These are phyloP conservation scores for Boletus rubescentipes DNA, from an alignment of 768 basidiomycete genomes.

Conservation along the genomic window DNA sequence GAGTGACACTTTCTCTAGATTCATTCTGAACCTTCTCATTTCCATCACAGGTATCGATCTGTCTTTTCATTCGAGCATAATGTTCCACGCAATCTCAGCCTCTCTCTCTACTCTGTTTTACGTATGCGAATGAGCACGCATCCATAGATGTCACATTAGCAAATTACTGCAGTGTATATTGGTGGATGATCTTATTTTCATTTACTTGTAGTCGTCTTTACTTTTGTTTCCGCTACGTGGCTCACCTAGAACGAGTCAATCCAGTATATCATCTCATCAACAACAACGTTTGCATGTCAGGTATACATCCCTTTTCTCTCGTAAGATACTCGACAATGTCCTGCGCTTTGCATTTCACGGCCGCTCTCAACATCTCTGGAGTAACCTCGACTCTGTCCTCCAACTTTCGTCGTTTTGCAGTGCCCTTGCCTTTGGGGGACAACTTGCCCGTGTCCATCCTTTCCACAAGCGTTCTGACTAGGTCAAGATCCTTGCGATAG, in stretches of 20 bases:
- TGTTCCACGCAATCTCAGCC: constrained; percentile 8
- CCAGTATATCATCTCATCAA: constrained; percentile 32
- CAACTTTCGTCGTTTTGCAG: constrained; percentile 50
- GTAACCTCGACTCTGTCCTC: constrained; percentile 59
- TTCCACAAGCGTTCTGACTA: constrained; percentile 80
- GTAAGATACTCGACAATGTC: constrained; percentile 74
- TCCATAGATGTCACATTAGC: constrained; percentile 28
- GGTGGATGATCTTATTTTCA: constrained; percentile 12
- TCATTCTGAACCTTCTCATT: constrained; percentile 1
- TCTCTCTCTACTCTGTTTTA: constrained; percentile 10
- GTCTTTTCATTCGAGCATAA: constrained; percentile 9
- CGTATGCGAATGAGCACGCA: constrained; percentile 14
- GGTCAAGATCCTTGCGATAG: constrained; percentile 56
- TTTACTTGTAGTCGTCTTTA: constrained; percentile 1
- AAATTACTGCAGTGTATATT: constrained; percentile 16
- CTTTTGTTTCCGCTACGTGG: background rate
- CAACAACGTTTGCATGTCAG: constrained; percentile 66
- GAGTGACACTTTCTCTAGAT: background rate
- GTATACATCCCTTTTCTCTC: constrained; percentile 68
- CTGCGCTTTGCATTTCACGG: constrained; percentile 61
- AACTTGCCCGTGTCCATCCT: constrained; percentile 33
- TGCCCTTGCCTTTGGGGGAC: constrained; percentile 19
- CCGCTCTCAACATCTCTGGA: constrained; percentile 59
- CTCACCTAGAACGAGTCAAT: background rate
- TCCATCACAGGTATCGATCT: constrained; percentile 11